Evolutionary conservation across 2,329 filamentous ascomycete genomes (phyloP).

Genomic region (Fusarium fracticaudum): DNA sequence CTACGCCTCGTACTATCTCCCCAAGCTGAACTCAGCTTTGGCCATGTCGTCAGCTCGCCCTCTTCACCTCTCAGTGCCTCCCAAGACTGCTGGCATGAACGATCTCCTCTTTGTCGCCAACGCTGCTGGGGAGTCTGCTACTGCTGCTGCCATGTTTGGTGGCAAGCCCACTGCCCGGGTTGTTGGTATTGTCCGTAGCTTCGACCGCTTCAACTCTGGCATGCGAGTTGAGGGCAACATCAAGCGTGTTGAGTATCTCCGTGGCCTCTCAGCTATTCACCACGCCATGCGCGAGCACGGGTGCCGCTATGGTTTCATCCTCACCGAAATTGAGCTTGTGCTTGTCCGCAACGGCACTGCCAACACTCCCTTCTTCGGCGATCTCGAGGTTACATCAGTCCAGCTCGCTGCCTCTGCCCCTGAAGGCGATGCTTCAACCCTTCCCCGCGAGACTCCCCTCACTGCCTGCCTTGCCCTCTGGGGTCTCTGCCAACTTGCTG

Average conservation of each 20-base stretch:
- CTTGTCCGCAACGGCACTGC: constrained; percentile 83
- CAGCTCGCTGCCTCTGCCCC: constrained; percentile 60
- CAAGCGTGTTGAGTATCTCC: constrained; percentile 88
- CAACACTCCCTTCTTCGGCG: constrained; percentile 84
- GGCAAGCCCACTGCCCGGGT: constrained; percentile 66
- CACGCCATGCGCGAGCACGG: constrained; percentile 92
- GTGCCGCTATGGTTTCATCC: constrained; percentile 94
- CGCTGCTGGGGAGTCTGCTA: constrained; percentile 64
- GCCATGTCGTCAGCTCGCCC: constrained; percentile 77
- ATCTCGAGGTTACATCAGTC: constrained; percentile 76
- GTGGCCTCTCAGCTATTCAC: constrained; percentile 86
- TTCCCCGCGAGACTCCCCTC: constrained; percentile 58
- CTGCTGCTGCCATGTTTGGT: constrained; percentile 62
- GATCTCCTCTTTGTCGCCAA: constrained; percentile 74
- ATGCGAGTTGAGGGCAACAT: constrained; percentile 89
- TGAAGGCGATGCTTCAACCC: constrained; percentile 41
- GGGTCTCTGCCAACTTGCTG: constrained; percentile 78
- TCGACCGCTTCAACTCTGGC: constrained; percentile 93
- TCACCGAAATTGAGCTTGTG: constrained; percentile 94
- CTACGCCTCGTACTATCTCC: constrained; percentile 80
- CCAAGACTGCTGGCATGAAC: constrained; percentile 48
- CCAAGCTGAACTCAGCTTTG: constrained; percentile 87
- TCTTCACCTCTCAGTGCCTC: constrained; percentile 60
- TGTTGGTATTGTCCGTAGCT: constrained; percentile 88
- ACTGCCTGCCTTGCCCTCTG: constrained; percentile 80